These are phyloP conservation scores for Podospora fimiseda DNA, from an alignment of 495 filamentous ascomycete species.

Conservation along the genomic window DNA sequence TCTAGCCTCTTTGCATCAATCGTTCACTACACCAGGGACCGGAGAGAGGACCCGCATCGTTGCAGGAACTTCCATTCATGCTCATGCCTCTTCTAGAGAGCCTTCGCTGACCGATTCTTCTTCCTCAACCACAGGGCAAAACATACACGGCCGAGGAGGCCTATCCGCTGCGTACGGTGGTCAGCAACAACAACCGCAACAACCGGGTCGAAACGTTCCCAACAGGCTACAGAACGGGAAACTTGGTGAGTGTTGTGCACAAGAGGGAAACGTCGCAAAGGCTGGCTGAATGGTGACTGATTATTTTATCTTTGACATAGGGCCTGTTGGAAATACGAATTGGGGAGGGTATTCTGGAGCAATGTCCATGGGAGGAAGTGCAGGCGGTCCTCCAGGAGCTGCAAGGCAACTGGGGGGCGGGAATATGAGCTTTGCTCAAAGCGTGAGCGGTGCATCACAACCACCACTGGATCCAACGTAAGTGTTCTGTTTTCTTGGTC, in stretches of 20 bases:
- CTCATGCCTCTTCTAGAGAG: too few relatives aligned
- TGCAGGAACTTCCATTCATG: too few relatives aligned
- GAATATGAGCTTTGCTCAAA: constrained; percentile 75
- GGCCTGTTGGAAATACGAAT: constrained; percentile 55
- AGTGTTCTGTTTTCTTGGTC: constrained; percentile 36
- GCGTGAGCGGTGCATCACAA: constrained; percentile 65
- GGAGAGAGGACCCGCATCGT: too few relatives aligned
- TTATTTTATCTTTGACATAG: constrained; percentile 16
- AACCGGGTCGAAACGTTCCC: constrained; percentile 58
- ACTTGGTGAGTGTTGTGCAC: constrained; percentile 50
- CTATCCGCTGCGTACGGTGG: constrained; percentile 63
- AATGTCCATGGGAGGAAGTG: constrained; percentile 63
- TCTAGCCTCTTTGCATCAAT: too few relatives aligned
- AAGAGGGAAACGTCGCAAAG: neutral
- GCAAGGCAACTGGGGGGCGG: constrained; percentile 49
- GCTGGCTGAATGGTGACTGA: constrained; percentile 20
- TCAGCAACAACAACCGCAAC: constrained; percentile 52
- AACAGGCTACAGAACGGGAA: constrained; percentile 69
- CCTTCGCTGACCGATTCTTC: constrained; percentile 13
- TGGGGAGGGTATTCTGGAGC: constrained; percentile 66
- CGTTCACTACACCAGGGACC: too few relatives aligned
- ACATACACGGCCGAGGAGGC: constrained; percentile 20
- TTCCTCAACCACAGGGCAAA: neutral
- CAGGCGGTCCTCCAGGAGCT: constrained; percentile 43
- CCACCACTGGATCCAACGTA: constrained; percentile 73